These are phyloP conservation scores for Penicillium sp. DNA, from an alignment of 2,329 filamentous ascomycete species.

Conservation along the genomic window DNA sequence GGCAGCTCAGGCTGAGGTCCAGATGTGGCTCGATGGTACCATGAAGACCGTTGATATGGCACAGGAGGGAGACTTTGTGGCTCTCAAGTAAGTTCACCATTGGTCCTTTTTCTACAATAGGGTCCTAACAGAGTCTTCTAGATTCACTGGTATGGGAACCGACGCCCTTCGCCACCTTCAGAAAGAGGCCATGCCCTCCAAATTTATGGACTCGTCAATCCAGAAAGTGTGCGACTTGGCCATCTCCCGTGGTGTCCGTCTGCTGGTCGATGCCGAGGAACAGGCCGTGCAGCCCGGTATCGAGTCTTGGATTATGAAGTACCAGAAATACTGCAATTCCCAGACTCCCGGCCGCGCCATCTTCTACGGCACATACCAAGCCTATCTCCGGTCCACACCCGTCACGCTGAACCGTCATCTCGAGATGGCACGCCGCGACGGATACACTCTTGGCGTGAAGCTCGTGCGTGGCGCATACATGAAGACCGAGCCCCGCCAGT, in stretches of 20 bases:
- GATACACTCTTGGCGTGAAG: slow-evolving; percentile 54
- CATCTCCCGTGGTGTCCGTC: slow-evolving; percentile 42
- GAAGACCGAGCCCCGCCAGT: slow-evolving; percentile 45
- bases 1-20: slow-evolving; percentile 34
- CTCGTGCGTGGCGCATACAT: slow-evolving; percentile 56
- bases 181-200: slow-evolving; percentile 39
- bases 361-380: slow-evolving; percentile 55
- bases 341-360: slow-evolving; percentile 50
- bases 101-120: too few relatives aligned
- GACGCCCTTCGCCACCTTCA: slow-evolving; percentile 44
- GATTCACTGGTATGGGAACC: slow-evolving; percentile 51
- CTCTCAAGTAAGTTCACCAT: slow-evolving; percentile 46
- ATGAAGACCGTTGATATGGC: slow-evolving; percentile 55
- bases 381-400: slow-evolving; percentile 51
- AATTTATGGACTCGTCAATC: slow-evolving; percentile 44
- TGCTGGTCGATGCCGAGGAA: slow-evolving; percentile 57
- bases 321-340: slow-evolving; percentile 54
- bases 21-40: slow-evolving; percentile 53
- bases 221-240: slow-evolving; percentile 45
- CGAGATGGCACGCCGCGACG: slow-evolving; percentile 44
- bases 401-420: slow-evolving; percentile 48
- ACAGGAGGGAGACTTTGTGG: slow-evolving; percentile 51
- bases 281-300: slow-evolving; percentile 53
- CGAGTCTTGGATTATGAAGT: slow-evolving; percentile 52
- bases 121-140: slow-evolving; percentile 18